Evolutionary conservation across 768 basidiomycete species (phyloP), one percentile per base, ranked within the genome.

Genomic region (Panaeolus papilionaceus): DNA sequence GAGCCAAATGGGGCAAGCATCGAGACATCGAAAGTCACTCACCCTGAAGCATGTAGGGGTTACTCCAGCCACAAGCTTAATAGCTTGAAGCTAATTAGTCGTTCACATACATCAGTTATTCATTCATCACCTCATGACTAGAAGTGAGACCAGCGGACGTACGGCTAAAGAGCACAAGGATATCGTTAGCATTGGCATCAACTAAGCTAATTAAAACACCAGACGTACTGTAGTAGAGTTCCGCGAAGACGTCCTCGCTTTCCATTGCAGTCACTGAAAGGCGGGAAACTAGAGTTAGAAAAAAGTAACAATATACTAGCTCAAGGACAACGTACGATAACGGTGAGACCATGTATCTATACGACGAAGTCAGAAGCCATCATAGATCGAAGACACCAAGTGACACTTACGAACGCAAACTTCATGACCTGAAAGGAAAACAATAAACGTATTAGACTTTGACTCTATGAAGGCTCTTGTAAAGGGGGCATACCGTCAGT

Each of bases 241-340:
- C 92, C 3, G 92, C 92, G 66, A 93, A 92, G 4, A 87, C 90
- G 68, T 90, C 79, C 70, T 86, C 79, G 73, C 88, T 93, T 9
- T 83, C 77, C 47, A 90, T 80, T 2, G 86, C 73, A 0, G 90
- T 90, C 86, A 85, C 88, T 88, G 66, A 20, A 38, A 62, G 11
- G 14, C 38, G 61, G 38, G 61, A 33, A 33, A 5, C 33, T 26
- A 62, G 33, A 16, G 37, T 42, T 66, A 28, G 69, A 61, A 18
- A 42, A 28, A n/a, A 20, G 12, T 8, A n/a, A 23, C n/a, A 64
- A 6, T 44, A 26, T 14, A 33, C 0, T 11, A 11, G 8, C 20
- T 16, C 6, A 28, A 62, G 0, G 4, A 18, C 23, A 23, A 61
- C 85, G 66, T 69, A 88, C 86, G 89, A 62, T 86, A 85, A 16